phyloP scores from a whole-genome alignment of 495 filamentous ascomycete species.

The Neurospora sp. region DNA sequence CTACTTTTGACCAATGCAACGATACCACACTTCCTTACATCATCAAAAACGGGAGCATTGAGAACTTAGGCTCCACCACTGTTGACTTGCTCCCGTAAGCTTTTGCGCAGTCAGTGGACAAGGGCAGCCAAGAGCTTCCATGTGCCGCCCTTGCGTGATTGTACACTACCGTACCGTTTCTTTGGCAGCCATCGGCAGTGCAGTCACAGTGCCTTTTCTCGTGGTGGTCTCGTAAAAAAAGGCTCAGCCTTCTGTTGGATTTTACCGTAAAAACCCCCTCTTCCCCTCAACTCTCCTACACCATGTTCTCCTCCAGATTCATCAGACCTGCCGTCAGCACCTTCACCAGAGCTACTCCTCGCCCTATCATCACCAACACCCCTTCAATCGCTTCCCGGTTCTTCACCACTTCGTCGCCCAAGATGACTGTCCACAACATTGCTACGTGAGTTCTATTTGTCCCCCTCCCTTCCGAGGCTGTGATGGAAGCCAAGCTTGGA shows the following conservation, averaged over 20 bases:
- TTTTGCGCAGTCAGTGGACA: neutral
- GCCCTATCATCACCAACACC: neutral
- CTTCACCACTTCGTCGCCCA: conserved; percentile 34
- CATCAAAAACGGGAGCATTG: neutral
- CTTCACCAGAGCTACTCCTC: conserved; percentile 5
- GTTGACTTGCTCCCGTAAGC: neutral
- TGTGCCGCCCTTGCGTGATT: neutral
- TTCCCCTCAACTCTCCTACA: conserved; percentile 7
- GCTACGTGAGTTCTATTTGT: conserved; percentile 23
- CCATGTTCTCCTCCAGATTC: conserved; percentile 17
- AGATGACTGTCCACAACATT: conserved; percentile 36
- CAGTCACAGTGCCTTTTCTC: neutral
- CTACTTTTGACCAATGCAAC: no score
- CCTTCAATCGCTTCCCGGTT: conserved; percentile 15
- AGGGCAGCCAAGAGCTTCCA: neutral
- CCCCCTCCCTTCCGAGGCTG: neutral
- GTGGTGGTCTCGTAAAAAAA: neutral
- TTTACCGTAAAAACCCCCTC: neutral
- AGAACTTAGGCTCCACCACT: neutral
- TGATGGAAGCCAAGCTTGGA: neutral
- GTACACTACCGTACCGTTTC: neutral
- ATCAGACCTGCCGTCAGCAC: conserved; percentile 8
- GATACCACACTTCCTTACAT: no score
- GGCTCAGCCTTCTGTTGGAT: neutral
- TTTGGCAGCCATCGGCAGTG: neutral